Base-by-base conservation (phyloP, 2,329 filamentous ascomycete genomes). In the Neonectria ditissima region DNA sequence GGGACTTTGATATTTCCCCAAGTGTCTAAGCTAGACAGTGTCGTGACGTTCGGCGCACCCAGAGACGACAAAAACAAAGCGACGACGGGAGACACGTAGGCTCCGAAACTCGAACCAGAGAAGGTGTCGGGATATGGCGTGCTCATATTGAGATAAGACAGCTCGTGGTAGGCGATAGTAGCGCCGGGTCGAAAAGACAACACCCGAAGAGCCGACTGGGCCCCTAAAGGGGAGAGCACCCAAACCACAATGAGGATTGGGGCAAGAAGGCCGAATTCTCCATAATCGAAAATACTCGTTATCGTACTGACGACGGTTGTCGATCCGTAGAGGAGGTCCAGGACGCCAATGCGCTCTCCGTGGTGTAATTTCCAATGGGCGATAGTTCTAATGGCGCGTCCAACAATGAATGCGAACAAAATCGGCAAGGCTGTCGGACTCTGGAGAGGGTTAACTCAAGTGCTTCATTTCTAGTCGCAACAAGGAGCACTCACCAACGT, bases 341-440 rank as follows among this genome's bases (percentile, higher is more conserved):
- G 48, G 3, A 16, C 43, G 13, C 47, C 60, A 20, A 62, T 41
- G 34, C 60, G 60, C 18, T 62, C 60, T 48, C 60, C 60, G 10
- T 62, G 60, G 22, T 62, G 60, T n/a, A 62, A 22, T 44, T 43
- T 58, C 60, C 60, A 62, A 37, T 62, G 60, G 18, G 54, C 60
- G 14, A 58, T 10, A 0, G 60, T 62, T 34, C 28, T 62, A 26
- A 62, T 58, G 4, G 48, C 41, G 13, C 60, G 60, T 11, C 60
- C 60, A 9, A 62, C 54, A 8, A 62, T 37, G 32, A 58, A 62
- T 20, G 60, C 60, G 34, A 62, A 62, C 4, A 62, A 3, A 30
- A 62, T 57, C 1, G 60, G 60, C 60, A 62, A 48, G 5, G 54
- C 60, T 20, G 60, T 62, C 4, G 60, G 60, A 13, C 60, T 53